phyloP scores from a whole-genome alignment of 306 rosid species.

The Sesbania bispinosa region DNA sequence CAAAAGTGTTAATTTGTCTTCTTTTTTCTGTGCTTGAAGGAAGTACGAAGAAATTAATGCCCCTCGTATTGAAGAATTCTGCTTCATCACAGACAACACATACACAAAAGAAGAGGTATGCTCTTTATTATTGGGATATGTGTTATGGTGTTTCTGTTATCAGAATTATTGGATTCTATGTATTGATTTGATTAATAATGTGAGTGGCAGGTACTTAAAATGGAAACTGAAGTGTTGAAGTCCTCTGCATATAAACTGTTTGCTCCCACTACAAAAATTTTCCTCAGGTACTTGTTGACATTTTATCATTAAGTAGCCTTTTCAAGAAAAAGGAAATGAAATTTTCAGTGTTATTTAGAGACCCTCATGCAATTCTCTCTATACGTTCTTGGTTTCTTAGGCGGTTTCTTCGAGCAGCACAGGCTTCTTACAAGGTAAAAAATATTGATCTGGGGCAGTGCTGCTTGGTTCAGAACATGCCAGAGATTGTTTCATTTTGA shows the following conservation, averaged over 20 bases:
- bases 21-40: slow-evolving; percentile 41
- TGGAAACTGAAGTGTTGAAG: slow-evolving; percentile 78
- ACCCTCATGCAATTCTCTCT: slow-evolving; percentile 18
- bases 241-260: slow-evolving; percentile 64
- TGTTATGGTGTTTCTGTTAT: not conserved
- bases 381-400: slow-evolving; percentile 44
- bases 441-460: slow-evolving; percentile 11
- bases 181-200: not conserved
- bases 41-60: slow-evolving; percentile 89
- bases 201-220: slow-evolving; percentile 56
- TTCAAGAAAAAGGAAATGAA: not conserved
- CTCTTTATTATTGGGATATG: too few species aligned
- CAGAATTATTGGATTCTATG: slow-evolving; percentile 1
- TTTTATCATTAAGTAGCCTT: not conserved
- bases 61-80: slow-evolving; percentile 83
- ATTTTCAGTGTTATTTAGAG: not conserved
- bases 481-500: not conserved
- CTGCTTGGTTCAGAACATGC: slow-evolving; percentile 24
- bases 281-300: slow-evolving; percentile 61
- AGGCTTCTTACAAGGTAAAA: slow-evolving; percentile 76
- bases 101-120: slow-evolving; percentile 76
- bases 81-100: slow-evolving; percentile 87
- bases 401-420: slow-evolving; percentile 93
- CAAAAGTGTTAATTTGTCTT: slow-evolving; percentile 9
- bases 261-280: slow-evolving; percentile 80